Evolutionary conservation across 805 yeast genomes (phyloP), one percentile per base, ranked within the genome.

Genomic region (Zygosaccharomyces siamensis): DNA sequence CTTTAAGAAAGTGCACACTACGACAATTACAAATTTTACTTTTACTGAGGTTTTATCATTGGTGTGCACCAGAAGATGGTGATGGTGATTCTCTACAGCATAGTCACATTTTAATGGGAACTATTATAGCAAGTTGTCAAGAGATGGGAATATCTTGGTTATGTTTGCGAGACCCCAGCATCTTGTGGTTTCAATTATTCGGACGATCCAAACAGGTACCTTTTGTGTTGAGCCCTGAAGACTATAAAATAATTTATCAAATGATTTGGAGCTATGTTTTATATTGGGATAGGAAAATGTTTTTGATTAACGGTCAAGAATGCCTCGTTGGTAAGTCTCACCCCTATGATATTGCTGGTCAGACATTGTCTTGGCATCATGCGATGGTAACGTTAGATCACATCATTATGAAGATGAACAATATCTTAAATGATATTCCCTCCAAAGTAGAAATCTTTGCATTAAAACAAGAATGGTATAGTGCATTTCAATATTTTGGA

Each of bases 31-130:
- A 63, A 37, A 50, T 56, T 48, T 47, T 64, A 23, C 38, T 65
- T 21, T 32, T 65, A 27, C 49, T 64, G 20, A 56, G 67, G 46
- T 57, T 65, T 42, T 60, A 62, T 46, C 59, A 61, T 38, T 65
- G 68, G 68, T 59, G 66, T 49, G 61, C 62, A 2, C 67, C 67
- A 2, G 67, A 65, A 37, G 67, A 63, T 49, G 66, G 66, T 10
- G 68, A 65, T 48, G 69, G 69, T 2, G 50, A 57, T 21, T 58
- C 54, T 24, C 51, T 58, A 11, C 61, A 63, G 44, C 65, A 63
- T 39, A 57, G 58, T 35, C 62, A 56, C 30, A 58, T 64, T 6
- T 43, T 65, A 2, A 57, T 60, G 54, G 66, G 68, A 5, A 53
- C 58, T 10, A 63, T 64, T 7, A 55, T 64, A 11, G 52, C 65